Conservation (phyloP, 1,284 basidiomycete species). For the Papiliotrema terrestris region DNA sequence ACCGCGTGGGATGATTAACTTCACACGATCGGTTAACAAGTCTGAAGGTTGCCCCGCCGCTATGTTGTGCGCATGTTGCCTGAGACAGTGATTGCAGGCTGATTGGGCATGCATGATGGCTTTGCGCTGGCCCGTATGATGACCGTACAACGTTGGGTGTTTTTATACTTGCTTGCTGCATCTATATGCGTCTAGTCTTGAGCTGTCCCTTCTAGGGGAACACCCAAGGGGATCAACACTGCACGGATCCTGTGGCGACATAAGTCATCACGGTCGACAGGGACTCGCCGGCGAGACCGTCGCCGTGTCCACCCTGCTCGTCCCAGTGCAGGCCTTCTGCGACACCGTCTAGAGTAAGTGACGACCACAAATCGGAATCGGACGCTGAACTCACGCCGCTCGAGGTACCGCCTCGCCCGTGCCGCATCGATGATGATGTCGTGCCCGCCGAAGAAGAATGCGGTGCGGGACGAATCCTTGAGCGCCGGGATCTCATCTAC, state of each 20-base stretch:
- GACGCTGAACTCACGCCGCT: constrained; percentile 42
- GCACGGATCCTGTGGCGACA: constrained; percentile 50
- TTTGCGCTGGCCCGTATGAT: too few species aligned
- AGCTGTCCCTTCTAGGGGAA: too few species aligned
- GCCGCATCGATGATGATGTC: constrained; percentile 71
- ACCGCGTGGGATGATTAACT: too few species aligned
- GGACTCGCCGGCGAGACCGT: constrained; percentile 61
- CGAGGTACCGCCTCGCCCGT: constrained; percentile 68
- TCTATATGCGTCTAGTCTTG: too few species aligned
- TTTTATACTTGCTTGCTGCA: too few species aligned
- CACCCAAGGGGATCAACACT: too few species aligned
- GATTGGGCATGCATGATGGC: too few species aligned
- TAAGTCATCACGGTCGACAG: constrained; percentile 64
- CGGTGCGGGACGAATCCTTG: constrained; percentile 51
- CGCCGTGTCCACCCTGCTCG: constrained; percentile 65
- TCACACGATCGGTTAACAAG: too few species aligned
- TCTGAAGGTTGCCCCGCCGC: too few species aligned
- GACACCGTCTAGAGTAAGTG: constrained; percentile 59
- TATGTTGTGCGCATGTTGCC: too few species aligned
- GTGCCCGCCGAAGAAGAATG: constrained; percentile 73
- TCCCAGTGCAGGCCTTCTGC: constrained; percentile 67
- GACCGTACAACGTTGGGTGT: too few species aligned
- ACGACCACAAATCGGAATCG: neutral
- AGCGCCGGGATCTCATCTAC: constrained; percentile 81
- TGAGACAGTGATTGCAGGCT: too few species aligned